phyloP scores from a whole-genome alignment of 495 filamentous ascomycete genomes.

The Penicillium pulvis region DNA sequence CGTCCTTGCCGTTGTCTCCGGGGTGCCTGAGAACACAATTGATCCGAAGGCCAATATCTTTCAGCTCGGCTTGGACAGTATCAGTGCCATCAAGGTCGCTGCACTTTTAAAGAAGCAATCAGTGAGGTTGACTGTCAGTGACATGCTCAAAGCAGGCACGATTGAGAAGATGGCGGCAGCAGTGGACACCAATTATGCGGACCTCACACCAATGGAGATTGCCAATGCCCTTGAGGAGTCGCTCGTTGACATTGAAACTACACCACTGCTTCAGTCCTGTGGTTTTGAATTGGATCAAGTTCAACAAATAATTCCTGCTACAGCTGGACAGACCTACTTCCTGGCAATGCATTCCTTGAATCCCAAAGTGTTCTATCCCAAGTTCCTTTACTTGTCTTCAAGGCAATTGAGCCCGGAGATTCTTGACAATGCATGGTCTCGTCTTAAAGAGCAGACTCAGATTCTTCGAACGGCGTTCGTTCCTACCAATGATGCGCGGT shows the following conservation, averaged over 20 bases:
- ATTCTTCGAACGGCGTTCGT: slow-evolving; percentile 39
- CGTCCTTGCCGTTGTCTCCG: slow-evolving; percentile 65
- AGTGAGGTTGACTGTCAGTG: slow-evolving; percentile 32
- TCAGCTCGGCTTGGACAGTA: slow-evolving; percentile 85
- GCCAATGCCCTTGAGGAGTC: slow-evolving; percentile 18
- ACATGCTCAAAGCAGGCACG: slow-evolving; percentile 38
- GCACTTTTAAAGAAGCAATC: slow-evolving; percentile 37
- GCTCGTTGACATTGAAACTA: slow-evolving; percentile 22
- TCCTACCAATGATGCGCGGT: slow-evolving; percentile 14
- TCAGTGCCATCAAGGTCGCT: slow-evolving; percentile 69
- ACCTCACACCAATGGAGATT: slow-evolving; percentile 13
- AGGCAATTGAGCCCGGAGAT: slow-evolving; percentile 13
- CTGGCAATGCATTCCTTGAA: slow-evolving; percentile 35
- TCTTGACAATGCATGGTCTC: slow-evolving; percentile 31
- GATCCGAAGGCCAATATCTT: slow-evolving; percentile 69
- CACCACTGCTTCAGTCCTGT: slow-evolving; percentile 19
- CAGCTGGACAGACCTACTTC: slow-evolving; percentile 38
- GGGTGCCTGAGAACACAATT: slow-evolving; percentile 61
- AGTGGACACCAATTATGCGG: slow-evolving; percentile 15
- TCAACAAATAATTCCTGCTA: slow-evolving; percentile 27
- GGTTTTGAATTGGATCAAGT: slow-evolving; percentile 22
- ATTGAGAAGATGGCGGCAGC: slow-evolving; percentile 34
- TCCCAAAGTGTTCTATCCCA: slow-evolving; percentile 33
- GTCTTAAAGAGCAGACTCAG: slow-evolving; percentile 22
- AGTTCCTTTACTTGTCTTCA: slow-evolving; percentile 30